Base-by-base conservation (phyloP, 2,329 filamentous ascomycete genomes). In the Aspergillus hiratsukae region DNA sequence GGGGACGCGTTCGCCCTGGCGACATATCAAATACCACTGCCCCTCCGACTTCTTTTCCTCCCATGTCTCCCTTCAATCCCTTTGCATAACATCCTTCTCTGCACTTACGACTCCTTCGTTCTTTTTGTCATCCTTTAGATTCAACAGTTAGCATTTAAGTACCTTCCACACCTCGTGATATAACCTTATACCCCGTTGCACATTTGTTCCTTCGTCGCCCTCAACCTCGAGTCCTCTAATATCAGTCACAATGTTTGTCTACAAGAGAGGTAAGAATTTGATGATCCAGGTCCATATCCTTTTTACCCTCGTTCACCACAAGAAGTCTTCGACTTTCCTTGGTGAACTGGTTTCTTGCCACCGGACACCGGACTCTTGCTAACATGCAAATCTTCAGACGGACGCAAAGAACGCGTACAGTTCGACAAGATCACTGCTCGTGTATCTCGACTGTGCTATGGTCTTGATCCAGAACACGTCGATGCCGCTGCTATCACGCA, bases 361-460 rank as follows among this genome's bases (percentile, higher is more conserved):
- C 62, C 50, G 45, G 23, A 46, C 27, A 57, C 14, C 19, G 25
- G 55, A 45, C 27, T 51, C 46, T 56, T 57, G 23, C 65, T 71
- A 58, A 70, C 58, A 49, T 49, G 48, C 56, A 46, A 53, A 54
- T 58, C 48, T 40, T 41, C 67, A 97, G 94, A 99, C 84, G 93
- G 93, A 80, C 94, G 94, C 83, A 96, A 97, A 82, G 94, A 99
- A 84, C 94, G 94, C 77, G 94, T 99, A 64, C 94, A 99, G 77
- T 99, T 99, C 81, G 94, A 99, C 84, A 99, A 99, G 82, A 99
- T 99, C 85, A 97, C 94, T 71, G 94, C 94, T 69, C 91, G 94
- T 78, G 94, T 99, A 66, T 97, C 94, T 49, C 87, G 94, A 71
- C 83, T 99, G 72, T 99, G 94, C 84, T 99, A 99, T 77, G 93